These are phyloP conservation scores for Berkeleyomyces rouxiae DNA, from an alignment of 2,329 filamentous ascomycete genomes.

Conservation along the genomic window DNA sequence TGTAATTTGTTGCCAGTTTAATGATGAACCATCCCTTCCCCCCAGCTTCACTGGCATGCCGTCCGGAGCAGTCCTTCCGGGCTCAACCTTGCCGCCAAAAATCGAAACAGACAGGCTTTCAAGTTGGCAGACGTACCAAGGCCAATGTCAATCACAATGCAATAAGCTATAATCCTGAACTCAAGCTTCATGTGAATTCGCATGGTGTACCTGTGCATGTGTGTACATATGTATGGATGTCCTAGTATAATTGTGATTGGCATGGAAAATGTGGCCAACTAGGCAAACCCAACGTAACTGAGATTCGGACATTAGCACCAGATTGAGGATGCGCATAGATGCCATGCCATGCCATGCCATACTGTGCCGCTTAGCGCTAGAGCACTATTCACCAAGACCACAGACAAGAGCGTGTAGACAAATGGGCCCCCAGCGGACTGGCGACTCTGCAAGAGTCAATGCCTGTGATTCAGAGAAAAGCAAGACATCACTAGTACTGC, in stretches of 20 bases:
- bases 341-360: background rate
- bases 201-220: background rate
- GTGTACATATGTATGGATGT: no score
- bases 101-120: no score
- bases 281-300: background rate
- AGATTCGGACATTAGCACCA: background rate
- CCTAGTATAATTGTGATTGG: background rate
- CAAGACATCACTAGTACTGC: background rate
- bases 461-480: background rate
- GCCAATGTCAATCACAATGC: background rate
- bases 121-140: background rate
- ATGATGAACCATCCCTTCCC: no score
- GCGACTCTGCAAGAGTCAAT: background rate
- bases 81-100: no score
- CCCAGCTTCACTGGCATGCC: no score
- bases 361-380: background rate
- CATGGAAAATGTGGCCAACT: background rate
- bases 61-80: no score
- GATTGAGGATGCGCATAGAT: background rate
- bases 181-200: background rate
- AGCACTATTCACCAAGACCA: background rate
- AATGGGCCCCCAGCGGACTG: background rate
- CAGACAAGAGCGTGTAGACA: background rate
- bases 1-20: background rate
- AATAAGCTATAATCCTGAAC: background rate